Percentiles rank a stretch among this genome's conserved stretches.
Evolutionary conservation across 1,284 basidiomycete genomes (phyloP).

Genomic region (Pseudozyma tsukubaensis): DNA sequence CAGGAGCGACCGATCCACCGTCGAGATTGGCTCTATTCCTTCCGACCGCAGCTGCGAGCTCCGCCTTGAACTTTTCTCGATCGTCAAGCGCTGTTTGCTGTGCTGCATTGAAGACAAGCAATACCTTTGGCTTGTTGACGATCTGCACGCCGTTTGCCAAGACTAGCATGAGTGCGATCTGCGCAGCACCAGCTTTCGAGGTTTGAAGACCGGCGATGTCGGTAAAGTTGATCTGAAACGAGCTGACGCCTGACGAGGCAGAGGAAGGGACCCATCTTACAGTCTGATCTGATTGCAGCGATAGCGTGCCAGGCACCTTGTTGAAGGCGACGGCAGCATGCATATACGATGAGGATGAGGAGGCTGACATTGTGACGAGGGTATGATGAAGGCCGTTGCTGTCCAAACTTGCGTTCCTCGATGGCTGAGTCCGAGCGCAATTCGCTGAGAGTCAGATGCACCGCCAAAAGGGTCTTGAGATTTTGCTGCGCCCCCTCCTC

Average conservation of each 20-base stretch:
- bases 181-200: constrained; percentile 55
- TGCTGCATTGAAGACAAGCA: constrained; percentile 56
- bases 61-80: constrained; percentile 56
- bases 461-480: too few relatives aligned
- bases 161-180: constrained; percentile 57
- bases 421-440: constrained; percentile 10
- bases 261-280: constrained; percentile 54
- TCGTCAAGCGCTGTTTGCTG: constrained; percentile 46
- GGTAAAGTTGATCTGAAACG: constrained; percentile 37
- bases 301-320: constrained; percentile 56
- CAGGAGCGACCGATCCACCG: constrained; percentile 4
- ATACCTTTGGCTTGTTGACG: constrained; percentile 40
- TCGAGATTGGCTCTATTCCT: constrained; percentile 26
- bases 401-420: not conserved
- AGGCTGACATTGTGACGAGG: constrained; percentile 25
- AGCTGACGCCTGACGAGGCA: constrained; percentile 30
- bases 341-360: constrained; percentile 41
- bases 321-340: constrained; percentile 53
- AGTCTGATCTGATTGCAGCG: constrained; percentile 27
- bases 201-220: constrained; percentile 56
- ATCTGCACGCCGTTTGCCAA: constrained; percentile 45
- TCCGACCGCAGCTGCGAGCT: constrained; percentile 50
- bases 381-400: not conserved
- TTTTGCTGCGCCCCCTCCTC: too few relatives aligned
- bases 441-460: too few relatives aligned